A percentile compares a stretch with the other conserved stretches of the same genome.
phyloP scores from a whole-genome alignment of 257 asterid species.

The Salvia miltiorrhiza region DNA sequence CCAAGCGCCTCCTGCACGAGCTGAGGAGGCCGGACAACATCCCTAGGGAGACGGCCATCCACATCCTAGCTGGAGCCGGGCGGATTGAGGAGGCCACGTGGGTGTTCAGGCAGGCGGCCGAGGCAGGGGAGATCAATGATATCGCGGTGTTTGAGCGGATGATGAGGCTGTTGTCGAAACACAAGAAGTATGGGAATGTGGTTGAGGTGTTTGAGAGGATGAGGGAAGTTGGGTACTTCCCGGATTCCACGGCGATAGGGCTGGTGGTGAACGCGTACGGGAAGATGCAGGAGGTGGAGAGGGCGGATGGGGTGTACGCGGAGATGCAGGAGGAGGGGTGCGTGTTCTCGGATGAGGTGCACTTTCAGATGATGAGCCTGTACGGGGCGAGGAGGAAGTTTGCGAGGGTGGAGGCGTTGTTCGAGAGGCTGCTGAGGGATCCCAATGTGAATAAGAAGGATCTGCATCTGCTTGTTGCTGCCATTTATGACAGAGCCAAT shows the following conservation, averaged over 20 bases:
- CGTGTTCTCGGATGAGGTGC: slow-evolving; percentile 71
- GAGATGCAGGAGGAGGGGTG: slow-evolving; percentile 83
- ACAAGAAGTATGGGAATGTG: slow-evolving; percentile 59
- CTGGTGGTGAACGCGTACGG: slow-evolving; percentile 79
- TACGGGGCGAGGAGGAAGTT: slow-evolving; percentile 64
- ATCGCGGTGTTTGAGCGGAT: slow-evolving; percentile 65
- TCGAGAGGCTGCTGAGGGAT: slow-evolving; percentile 50
- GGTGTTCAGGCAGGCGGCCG: slow-evolving; percentile 82
- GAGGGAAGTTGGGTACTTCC: slow-evolving; percentile 70
- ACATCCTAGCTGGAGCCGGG: slow-evolving; percentile 80
- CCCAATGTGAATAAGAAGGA: slow-evolving; percentile 79
- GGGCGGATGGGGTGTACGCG: slow-evolving; percentile 55
- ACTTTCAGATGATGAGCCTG: slow-evolving; percentile 87
- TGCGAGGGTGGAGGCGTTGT: slow-evolving; percentile 54
- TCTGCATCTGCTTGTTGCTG: slow-evolving; percentile 72
- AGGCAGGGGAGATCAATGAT: slow-evolving; percentile 73
- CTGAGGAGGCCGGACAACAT: slow-evolving; percentile 85
- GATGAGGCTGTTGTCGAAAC: slow-evolving; percentile 67
- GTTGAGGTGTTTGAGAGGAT: slow-evolving; percentile 84
- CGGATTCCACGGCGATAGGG: slow-evolving; percentile 56
- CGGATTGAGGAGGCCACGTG: slow-evolving; percentile 92
- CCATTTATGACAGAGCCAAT: slow-evolving; percentile 80
- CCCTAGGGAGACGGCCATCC: slow-evolving; percentile 78
- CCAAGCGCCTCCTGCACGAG: slow-evolving; percentile 74
- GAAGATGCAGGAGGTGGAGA: slow-evolving; percentile 63